phyloP scores from a whole-genome alignment of 169 alveolate genomes.

The Plasmodium sp. region DNA sequence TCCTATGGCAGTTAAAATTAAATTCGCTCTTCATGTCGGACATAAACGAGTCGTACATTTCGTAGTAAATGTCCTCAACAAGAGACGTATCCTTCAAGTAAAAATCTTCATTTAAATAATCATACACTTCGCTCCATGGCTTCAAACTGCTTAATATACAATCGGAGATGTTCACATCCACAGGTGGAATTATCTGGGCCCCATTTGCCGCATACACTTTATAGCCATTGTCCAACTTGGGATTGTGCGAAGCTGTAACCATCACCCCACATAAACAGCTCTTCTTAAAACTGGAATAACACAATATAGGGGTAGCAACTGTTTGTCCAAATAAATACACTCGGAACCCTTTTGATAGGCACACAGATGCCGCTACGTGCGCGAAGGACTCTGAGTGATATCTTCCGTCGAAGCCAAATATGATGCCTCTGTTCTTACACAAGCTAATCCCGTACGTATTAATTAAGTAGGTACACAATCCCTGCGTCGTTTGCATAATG shows the following conservation, averaged over 20 bases:
- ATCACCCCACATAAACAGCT: slow-evolving; percentile 85
- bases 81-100: slow-evolving; percentile 76
- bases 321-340: slow-evolving; percentile 80
- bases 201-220: slow-evolving; percentile 89
- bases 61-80: slow-evolving; percentile 79
- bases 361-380: slow-evolving; percentile 88
- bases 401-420: slow-evolving; percentile 89
- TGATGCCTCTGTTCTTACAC: slow-evolving; percentile 83
- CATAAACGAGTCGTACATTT: slow-evolving; percentile 75
- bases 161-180: slow-evolving; percentile 78
- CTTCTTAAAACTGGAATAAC: slow-evolving; percentile 80
- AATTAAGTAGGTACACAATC: slow-evolving; percentile 83
- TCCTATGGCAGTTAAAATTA: slow-evolving; percentile 70
- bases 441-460: slow-evolving; percentile 79
- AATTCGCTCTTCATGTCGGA: slow-evolving; percentile 75
- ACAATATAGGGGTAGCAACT: slow-evolving; percentile 87
- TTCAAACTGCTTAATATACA: slow-evolving; percentile 80
- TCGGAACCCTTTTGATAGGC: slow-evolving; percentile 81
- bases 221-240: slow-evolving; percentile 89
- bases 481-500: slow-evolving; percentile 88
- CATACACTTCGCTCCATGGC: slow-evolving; percentile 74
- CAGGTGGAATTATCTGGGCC: slow-evolving; percentile 86
- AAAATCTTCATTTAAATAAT: slow-evolving; percentile 70
- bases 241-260: slow-evolving; percentile 91
- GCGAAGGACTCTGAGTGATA: slow-evolving; percentile 88